Conservation (phyloP, 768 basidiomycete genomes). For the Mycena belliarum region DNA sequence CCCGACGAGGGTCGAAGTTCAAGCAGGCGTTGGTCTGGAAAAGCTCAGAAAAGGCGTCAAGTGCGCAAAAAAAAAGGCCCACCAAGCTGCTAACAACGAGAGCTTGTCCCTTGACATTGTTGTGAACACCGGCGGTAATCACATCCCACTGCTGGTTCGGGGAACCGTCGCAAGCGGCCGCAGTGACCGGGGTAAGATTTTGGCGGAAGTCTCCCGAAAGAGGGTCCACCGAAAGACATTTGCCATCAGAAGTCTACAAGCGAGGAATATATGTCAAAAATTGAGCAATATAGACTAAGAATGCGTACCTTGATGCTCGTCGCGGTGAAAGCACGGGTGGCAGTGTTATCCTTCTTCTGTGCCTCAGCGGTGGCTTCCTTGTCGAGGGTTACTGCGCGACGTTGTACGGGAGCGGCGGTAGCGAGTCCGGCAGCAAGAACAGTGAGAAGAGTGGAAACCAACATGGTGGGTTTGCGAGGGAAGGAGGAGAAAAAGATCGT, state of each 20-base stretch:
- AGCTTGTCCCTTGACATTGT: conserved; percentile 24
- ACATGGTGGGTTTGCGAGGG: conserved; percentile 7
- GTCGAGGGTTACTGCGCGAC: conserved; percentile 19
- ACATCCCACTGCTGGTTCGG: conserved; percentile 26
- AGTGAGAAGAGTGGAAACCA: conserved; percentile 19
- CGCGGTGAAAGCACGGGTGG: conserved; percentile 25
- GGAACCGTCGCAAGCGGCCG: conserved; percentile 22
- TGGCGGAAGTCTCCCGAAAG: conserved; percentile 26
- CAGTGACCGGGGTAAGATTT: conserved; percentile 24
- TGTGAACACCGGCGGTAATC: conserved; percentile 25
- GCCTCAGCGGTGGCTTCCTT: conserved; percentile 20
- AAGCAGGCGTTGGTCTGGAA: conserved; percentile 26
- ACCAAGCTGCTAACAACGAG: conserved; percentile 27
- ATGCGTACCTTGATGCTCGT: conserved; percentile 21
- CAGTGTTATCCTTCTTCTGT: conserved; percentile 22
- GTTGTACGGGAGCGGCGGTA: conserved; percentile 17
- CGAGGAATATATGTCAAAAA: too few species aligned
- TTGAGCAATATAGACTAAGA: too few species aligned
- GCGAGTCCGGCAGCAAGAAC: conserved; percentile 21
- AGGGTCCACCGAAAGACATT: conserved; percentile 26
- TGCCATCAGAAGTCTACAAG: conserved; percentile 24
- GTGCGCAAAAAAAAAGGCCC: not conserved
- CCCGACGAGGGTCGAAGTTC: conserved; percentile 23
- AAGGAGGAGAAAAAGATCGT: conserved; percentile 14
- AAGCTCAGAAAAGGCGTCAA: not conserved